Evolutionary conservation across 1,284 basidiomycete species (phyloP).

Genomic region (Heterobasidion annosum): DNA sequence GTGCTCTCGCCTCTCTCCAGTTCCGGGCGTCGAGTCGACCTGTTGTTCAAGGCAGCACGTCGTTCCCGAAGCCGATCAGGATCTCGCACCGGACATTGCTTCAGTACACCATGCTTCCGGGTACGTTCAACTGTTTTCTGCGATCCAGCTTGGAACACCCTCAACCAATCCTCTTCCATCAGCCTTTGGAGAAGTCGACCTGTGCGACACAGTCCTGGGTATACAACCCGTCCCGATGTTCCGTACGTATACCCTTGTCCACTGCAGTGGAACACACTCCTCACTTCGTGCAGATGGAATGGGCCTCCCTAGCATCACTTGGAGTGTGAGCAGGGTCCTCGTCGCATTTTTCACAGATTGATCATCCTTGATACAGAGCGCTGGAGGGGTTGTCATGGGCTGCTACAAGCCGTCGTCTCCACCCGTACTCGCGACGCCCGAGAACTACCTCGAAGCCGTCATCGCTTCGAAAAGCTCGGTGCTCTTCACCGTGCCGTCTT

Average conservation of each 20-base stretch:
- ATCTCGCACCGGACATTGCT: neutral
- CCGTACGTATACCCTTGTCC: neutral
- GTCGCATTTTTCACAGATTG: neutral
- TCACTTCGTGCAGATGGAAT: neutral
- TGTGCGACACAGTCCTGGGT: neutral
- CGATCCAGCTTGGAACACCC: neutral
- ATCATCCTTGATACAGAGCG: neutral
- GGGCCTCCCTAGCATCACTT: neutral
- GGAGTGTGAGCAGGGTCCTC: neutral
- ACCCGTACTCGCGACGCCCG: constrained; percentile 16
- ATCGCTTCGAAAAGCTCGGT: constrained; percentile 12
- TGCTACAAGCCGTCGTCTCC: constrained; percentile 7
- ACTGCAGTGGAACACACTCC: neutral
- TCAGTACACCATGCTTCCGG: neutral
- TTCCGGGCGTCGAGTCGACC: neutral
- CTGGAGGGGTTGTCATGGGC: neutral
- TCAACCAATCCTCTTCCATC: neutral
- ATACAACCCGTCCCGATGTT: neutral
- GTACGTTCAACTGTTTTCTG: neutral
- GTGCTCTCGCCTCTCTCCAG: neutral
- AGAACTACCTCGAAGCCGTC: constrained; percentile 14
- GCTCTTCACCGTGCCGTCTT: constrained; percentile 18
- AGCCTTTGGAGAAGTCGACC: neutral
- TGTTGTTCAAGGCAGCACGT: neutral
- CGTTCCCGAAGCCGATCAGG: constrained; percentile 1